phyloP scores from a whole-genome alignment of 805 yeast genomes.

The Barnettozyma botsteinii region DNA sequence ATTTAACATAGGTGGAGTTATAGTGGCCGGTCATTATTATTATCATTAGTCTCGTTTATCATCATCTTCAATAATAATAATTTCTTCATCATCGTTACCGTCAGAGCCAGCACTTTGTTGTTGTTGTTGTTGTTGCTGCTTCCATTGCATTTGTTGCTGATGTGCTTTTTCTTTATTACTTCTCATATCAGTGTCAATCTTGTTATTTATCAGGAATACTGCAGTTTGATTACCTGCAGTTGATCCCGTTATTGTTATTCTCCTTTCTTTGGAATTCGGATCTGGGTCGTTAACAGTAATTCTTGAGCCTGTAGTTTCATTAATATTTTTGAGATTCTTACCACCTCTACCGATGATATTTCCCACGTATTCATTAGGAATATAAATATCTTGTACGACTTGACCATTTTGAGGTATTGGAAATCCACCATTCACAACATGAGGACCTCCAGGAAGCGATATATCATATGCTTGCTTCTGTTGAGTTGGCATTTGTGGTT shows the following conservation, averaged over 20 bases:
- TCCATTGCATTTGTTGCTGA: background rate
- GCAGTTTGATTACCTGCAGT: conserved; percentile 68
- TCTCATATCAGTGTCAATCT: conserved; percentile 57
- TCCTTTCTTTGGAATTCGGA: conserved; percentile 52
- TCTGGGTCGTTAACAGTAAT: conserved; percentile 60
- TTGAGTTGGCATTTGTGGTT: background rate
- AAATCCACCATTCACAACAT: background rate
- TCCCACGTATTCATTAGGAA: conserved; percentile 76
- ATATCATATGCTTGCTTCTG: background rate
- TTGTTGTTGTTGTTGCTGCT: background rate
- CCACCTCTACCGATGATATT: conserved; percentile 86
- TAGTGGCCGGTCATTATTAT: background rate
- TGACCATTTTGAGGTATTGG: conserved; percentile 23
- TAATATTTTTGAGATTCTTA: conserved; percentile 68
- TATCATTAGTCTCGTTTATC: background rate
- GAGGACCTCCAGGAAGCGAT: background rate
- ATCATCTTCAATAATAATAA: background rate
- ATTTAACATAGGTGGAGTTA: no score
- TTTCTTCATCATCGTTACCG: background rate
- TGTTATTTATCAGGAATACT: conserved; percentile 61
- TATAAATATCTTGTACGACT: conserved; percentile 62
- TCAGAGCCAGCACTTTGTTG: background rate
- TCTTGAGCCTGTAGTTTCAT: conserved; percentile 69
- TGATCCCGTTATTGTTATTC: conserved; percentile 62
- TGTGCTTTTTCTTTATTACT: conserved; percentile 30